Conservation (phyloP, 305 asterid genomes). For the Fraxinus baroniana region DNA sequence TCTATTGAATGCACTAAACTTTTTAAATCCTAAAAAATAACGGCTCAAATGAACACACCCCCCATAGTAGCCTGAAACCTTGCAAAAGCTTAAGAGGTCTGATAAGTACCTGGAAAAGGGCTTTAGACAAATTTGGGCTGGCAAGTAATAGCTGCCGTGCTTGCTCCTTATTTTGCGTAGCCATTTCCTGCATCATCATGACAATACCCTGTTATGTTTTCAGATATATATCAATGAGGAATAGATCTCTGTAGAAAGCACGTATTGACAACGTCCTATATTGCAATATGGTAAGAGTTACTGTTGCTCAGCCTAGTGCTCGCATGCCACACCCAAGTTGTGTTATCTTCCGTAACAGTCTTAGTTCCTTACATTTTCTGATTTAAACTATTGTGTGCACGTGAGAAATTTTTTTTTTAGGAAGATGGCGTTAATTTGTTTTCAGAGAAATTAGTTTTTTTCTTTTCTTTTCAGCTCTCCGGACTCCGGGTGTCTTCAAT, state of each 20-base stretch:
- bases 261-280: not conserved
- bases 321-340: not conserved
- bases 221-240: constrained; percentile 9
- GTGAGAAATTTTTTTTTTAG: not conserved
- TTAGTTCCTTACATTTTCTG: not conserved
- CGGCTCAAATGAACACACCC: too few species aligned
- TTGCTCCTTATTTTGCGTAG: constrained; percentile 74
- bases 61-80: constrained; percentile 9
- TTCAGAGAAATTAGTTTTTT: not conserved
- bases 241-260: not conserved
- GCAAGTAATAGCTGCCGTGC: constrained; percentile 65
- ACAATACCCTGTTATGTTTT: not conserved
- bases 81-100: not conserved
- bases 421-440: not conserved
- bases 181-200: constrained; percentile 57
- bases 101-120: constrained; percentile 74
- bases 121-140: constrained; percentile 68
- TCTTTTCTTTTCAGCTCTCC: not conserved
- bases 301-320: not conserved
- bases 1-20: too few species aligned
- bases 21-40: too few species aligned
- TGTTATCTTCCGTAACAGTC: not conserved
- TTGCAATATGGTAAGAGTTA: not conserved
- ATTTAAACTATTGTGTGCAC: not conserved
- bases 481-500: not conserved